These are phyloP conservation scores for Alternaria hordeiaustralica DNA, from an alignment of 2,329 filamentous ascomycete species.

Conservation along the genomic window DNA sequence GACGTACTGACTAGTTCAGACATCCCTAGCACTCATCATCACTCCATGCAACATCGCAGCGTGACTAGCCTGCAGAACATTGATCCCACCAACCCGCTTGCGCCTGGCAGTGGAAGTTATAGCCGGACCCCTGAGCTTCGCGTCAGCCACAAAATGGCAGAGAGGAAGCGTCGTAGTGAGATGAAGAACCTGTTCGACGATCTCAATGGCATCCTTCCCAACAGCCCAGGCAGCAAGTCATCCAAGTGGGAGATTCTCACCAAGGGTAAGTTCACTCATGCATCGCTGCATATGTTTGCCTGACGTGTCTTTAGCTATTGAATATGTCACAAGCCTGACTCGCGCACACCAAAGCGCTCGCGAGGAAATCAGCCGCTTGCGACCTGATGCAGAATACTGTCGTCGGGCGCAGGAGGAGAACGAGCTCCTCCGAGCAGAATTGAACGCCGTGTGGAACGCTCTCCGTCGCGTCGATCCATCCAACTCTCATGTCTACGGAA, in stretches of 20 bases:
- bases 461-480: slow-evolving; percentile 55
- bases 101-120: slow-evolving; percentile 73
- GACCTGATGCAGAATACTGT: slow-evolving; percentile 53
- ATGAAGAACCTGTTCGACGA: slow-evolving; percentile 90
- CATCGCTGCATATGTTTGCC: slow-evolving; percentile 5
- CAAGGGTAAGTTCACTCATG: slow-evolving; percentile 68
- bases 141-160: slow-evolving; percentile 83
- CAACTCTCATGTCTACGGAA: slow-evolving; percentile 56
- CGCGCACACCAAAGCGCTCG: slow-evolving; percentile 49
- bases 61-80: slow-evolving; percentile 69
- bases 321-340: slow-evolving; percentile 54
- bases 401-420: slow-evolving; percentile 56
- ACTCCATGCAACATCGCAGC: slow-evolving; percentile 76
- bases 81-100: slow-evolving; percentile 59
- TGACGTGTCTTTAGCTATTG: slow-evolving; percentile 51
- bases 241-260: slow-evolving; percentile 90
- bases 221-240: slow-evolving; percentile 81
- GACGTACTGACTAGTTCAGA: slow-evolving; percentile 43
- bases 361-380: slow-evolving; percentile 50
- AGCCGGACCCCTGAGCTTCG: slow-evolving; percentile 82
- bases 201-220: slow-evolving; percentile 77
- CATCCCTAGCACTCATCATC: slow-evolving; percentile 67
- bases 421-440: slow-evolving; percentile 54
- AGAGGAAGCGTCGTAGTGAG: slow-evolving; percentile 81
- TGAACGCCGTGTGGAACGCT: slow-evolving; percentile 55